A percentile compares a stretch with the other conserved stretches of the same genome.
These are phyloP conservation scores for Thuja plicata DNA, from an alignment of 83 land plant genomes.

Conservation along the genomic window DNA sequence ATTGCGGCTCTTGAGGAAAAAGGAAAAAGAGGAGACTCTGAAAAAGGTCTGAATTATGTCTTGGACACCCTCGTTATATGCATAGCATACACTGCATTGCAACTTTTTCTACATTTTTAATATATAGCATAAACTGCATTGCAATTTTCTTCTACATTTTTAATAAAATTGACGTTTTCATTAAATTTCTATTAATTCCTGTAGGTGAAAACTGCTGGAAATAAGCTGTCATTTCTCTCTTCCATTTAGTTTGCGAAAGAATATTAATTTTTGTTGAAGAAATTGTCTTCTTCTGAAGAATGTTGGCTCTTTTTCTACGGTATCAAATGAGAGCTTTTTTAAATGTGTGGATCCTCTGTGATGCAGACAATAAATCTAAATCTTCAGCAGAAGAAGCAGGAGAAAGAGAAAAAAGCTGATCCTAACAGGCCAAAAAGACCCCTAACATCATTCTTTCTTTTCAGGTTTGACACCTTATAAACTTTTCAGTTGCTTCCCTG, in stretches of 20 bases:
- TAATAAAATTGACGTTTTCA: not conserved
- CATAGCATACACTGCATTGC: no score
- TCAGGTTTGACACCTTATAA: slow-evolving; percentile 34
- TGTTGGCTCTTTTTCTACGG: not conserved
- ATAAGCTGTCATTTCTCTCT: not conserved
- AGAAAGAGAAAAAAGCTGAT: slow-evolving; percentile 38
- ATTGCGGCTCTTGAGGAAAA: slow-evolving; percentile 78
- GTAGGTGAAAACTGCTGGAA: not conserved
- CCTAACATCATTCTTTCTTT: slow-evolving; percentile 68
- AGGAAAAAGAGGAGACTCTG: slow-evolving; percentile 72
- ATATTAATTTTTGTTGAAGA: not conserved
- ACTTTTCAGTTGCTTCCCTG: not conserved
- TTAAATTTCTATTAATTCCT: not conserved
- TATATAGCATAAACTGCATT: no score
- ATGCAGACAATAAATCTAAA: slow-evolving; percentile 27
- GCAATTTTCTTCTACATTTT: not conserved
- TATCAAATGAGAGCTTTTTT: not conserved
- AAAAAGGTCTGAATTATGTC: slow-evolving; percentile 56
- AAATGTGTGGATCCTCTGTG: not conserved
- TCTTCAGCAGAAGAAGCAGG: slow-evolving; percentile 36
- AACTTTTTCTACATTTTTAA: not conserved
- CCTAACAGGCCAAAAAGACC: slow-evolving; percentile 92
- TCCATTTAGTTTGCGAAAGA: not conserved
- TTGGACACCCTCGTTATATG: no score
- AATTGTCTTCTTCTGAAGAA: not conserved